These are phyloP conservation scores for Heliosperma pusillum DNA, from an alignment of 148 eudicot genomes.

Conservation along the genomic window DNA sequence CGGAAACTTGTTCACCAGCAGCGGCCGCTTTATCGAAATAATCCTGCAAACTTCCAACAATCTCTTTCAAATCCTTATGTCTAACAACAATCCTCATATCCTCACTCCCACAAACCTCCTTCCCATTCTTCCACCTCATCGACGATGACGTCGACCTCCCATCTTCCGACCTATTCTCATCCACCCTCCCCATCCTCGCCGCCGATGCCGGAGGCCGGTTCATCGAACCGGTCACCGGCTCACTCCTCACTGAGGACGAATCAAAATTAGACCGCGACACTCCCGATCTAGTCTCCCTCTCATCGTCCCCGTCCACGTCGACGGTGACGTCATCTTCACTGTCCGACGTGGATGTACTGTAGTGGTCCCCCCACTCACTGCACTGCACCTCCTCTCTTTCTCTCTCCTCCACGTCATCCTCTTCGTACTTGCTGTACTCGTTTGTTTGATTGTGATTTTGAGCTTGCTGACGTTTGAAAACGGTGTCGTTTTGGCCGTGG, in stretches of 20 bases:
- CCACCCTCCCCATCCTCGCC: conserved; percentile 33
- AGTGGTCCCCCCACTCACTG: conserved; percentile 97
- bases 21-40: conserved; percentile 80
- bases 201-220: not conserved
- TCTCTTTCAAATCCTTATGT: conserved; percentile 78
- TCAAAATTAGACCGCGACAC: conserved; percentile 48
- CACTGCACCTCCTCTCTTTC: conserved; percentile 91
- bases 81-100: conserved; percentile 80
- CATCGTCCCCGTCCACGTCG: conserved; percentile 37
- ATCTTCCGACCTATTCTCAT: conserved; percentile 37
- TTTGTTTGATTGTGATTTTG: no score
- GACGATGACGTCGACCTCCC: conserved; percentile 46
- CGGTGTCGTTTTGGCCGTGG: conserved; percentile 16
- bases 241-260: conserved; percentile 47
- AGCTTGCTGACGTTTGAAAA: not conserved
- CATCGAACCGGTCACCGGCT: conserved; percentile 19
- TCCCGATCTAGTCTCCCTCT: conserved; percentile 68
- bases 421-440: conserved; percentile 13
- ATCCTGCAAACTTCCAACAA: conserved; percentile 61
- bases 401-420: conserved; percentile 30
- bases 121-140: conserved; percentile 53
- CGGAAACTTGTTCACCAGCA: conserved; percentile 87
- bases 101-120: conserved; percentile 30
- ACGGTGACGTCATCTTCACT: conserved; percentile 35
- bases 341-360: conserved; percentile 53